These are phyloP conservation scores for Penicillium sp. DNA, from an alignment of 2,329 filamentous ascomycete species.

Conservation along the genomic window DNA sequence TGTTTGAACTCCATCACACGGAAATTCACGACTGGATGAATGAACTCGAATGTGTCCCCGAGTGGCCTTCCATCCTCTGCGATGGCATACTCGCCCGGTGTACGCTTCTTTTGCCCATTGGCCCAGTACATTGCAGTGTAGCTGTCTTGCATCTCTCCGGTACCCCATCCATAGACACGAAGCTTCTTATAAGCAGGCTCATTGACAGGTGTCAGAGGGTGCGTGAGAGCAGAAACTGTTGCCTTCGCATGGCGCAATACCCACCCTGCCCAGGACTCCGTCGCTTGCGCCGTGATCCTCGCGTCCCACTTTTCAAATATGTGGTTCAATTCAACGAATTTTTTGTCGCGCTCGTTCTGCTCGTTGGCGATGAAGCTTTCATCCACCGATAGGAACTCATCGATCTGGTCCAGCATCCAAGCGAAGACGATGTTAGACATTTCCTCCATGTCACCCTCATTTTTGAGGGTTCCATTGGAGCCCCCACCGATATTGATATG, in stretches of 20 bases:
- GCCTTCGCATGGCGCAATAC: background rate
- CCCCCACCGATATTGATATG: conserved; percentile 60
- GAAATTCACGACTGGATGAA: conserved; percentile 23
- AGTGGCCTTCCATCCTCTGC: conserved; percentile 5
- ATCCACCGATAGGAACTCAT: conserved; percentile 13
- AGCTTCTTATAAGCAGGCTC: background rate
- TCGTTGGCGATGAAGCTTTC: conserved; percentile 13
- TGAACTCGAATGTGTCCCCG: conserved; percentile 16
- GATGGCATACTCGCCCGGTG: conserved; percentile 11
- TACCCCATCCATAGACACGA: conserved; percentile 18
- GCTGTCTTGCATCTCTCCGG: conserved; percentile 12
- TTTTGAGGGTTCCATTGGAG: conserved; percentile 31
- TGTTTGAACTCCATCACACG: conserved; percentile 8
- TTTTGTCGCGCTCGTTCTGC: conserved; percentile 10
- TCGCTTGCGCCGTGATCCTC: background rate
- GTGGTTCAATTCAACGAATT: conserved; percentile 6
- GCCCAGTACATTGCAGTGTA: conserved; percentile 19
- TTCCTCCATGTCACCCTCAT: conserved; percentile 26
- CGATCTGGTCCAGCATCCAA: conserved; percentile 29
- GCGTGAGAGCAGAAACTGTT: background rate
- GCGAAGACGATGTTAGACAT: conserved; percentile 26
- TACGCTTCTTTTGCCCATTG: conserved; percentile 18
- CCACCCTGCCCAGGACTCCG: conserved; percentile 7
- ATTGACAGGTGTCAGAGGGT: background rate
- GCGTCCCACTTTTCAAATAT: background rate